These are phyloP conservation scores for Bipolaris bicolor DNA, from an alignment of 2,329 filamentous ascomycete species.

Conservation along the genomic window DNA sequence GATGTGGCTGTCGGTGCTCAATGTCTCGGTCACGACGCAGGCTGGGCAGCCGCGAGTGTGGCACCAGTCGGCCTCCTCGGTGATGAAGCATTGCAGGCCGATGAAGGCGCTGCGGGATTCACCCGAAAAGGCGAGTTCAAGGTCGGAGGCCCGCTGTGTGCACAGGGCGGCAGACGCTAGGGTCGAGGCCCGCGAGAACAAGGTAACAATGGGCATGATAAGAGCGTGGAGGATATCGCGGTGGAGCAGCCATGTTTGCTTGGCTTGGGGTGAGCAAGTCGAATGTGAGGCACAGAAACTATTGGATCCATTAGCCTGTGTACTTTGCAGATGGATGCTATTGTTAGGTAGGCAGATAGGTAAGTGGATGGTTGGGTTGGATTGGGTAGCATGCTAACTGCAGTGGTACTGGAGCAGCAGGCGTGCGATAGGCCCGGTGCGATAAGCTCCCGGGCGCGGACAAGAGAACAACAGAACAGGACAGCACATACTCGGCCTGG, in stretches of 20 bases:
- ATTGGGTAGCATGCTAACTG: neutral
- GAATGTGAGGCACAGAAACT: conserved; percentile 53
- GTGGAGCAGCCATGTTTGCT: conserved; percentile 57
- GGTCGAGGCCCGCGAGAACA: conserved; percentile 61
- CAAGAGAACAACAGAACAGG: conserved; percentile 1
- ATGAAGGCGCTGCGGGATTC: conserved; percentile 64
- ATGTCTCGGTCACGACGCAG: conserved; percentile 52
- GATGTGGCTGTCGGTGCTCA: conserved; percentile 57
- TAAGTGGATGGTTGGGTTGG: neutral
- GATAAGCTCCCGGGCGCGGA: conserved; percentile 10
- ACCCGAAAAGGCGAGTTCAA: conserved; percentile 63
- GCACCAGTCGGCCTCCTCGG: conserved; percentile 64
- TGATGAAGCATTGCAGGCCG: conserved; percentile 65
- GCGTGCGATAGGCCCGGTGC: conserved; percentile 6
- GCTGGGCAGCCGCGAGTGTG: conserved; percentile 62
- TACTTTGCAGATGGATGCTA: neutral
- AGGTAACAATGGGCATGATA: conserved; percentile 63
- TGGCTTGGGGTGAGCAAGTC: conserved; percentile 38
- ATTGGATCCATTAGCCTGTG: neutral
- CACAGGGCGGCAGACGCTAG: conserved; percentile 59
- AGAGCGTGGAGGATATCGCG: conserved; percentile 66
- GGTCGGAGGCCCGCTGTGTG: conserved; percentile 56
- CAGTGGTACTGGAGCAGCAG: neutral
- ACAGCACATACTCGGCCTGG: conserved; percentile 47
- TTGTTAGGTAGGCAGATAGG: neutral